Evolutionary conservation across 306 rosid genomes (phyloP).

Genomic region (Lagenaria siceraria): DNA sequence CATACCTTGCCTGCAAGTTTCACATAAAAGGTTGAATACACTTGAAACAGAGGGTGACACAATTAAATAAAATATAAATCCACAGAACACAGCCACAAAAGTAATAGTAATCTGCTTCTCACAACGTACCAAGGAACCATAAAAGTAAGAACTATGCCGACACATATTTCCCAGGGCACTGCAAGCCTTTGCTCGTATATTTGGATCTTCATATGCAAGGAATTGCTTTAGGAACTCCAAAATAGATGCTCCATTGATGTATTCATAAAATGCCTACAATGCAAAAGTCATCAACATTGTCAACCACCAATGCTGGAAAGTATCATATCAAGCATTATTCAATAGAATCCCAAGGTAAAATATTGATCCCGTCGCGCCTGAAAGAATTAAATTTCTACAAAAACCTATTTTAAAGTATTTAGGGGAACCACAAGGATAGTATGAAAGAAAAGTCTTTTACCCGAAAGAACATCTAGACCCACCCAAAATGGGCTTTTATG

Average conservation of each 20-base stretch:
- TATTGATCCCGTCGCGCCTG: not conserved
- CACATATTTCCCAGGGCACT: slow-evolving; percentile 99
- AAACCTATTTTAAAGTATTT: not conserved
- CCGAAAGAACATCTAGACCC: not conserved
- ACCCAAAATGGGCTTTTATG: too few species aligned
- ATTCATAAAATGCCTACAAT: slow-evolving; percentile 66
- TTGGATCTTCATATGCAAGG: slow-evolving; percentile 78
- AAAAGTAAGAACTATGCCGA: slow-evolving; percentile 80
- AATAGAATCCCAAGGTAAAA: not conserved
- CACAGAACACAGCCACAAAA: not conserved
- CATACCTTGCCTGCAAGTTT: slow-evolving; percentile 51
- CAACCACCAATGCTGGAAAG: not conserved
- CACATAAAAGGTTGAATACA: not conserved
- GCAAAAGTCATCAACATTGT: not conserved
- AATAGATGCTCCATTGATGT: slow-evolving; percentile 63
- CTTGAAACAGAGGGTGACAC: not conserved
- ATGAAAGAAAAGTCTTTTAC: not conserved
- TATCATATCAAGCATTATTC: not conserved
- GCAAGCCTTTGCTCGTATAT: slow-evolving; percentile 86
- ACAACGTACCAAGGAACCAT: slow-evolving; percentile 46
- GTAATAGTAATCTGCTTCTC: slow-evolving; percentile 1
- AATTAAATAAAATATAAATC: not conserved
- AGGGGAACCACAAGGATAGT: not conserved
- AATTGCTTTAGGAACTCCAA: slow-evolving; percentile 69
- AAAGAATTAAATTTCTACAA: too few species aligned